A percentile compares a stretch with the other conserved stretches of the same genome.
These are phyloP conservation scores for Metarhizium robertsii DNA, from an alignment of 2,329 filamentous ascomycete genomes.

Conservation along the genomic window DNA sequence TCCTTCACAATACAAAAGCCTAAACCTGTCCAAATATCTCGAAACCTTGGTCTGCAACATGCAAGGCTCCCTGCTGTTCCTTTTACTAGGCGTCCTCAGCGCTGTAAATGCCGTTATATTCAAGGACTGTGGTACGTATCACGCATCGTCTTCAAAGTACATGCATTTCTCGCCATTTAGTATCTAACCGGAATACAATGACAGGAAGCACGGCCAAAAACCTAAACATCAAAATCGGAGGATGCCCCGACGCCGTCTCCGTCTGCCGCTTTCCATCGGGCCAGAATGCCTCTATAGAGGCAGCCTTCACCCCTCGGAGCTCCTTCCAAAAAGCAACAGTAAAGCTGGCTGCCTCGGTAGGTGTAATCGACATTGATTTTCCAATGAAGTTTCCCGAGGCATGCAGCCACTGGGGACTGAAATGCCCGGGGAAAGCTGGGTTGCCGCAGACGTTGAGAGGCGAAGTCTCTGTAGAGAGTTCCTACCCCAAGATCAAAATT, in stretches of 20 bases:
- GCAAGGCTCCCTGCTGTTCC: not conserved
- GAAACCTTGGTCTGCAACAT: not conserved
- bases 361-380: not conserved
- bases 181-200: not conserved
- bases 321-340: not conserved
- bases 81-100: not conserved
- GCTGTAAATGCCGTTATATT: not conserved
- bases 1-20: no score
- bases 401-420: conserved; percentile 3
- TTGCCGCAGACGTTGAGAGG: not conserved
- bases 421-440: conserved; percentile 1
- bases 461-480: not conserved
- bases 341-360: not conserved
- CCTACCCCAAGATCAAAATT: not conserved
- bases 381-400: not conserved
- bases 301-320: not conserved
- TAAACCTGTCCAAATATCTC: no score
- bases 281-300: conserved; percentile 1
- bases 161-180: not conserved
- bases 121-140: conserved; percentile 3
- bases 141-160: not conserved
- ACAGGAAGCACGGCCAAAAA: conserved; percentile 2
- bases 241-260: conserved; percentile 2
- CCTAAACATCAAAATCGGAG: conserved; percentile 4
- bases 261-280: not conserved